These are phyloP conservation scores for Artomyces pyxidatus DNA, from an alignment of 768 basidiomycete genomes.

Conservation along the genomic window DNA sequence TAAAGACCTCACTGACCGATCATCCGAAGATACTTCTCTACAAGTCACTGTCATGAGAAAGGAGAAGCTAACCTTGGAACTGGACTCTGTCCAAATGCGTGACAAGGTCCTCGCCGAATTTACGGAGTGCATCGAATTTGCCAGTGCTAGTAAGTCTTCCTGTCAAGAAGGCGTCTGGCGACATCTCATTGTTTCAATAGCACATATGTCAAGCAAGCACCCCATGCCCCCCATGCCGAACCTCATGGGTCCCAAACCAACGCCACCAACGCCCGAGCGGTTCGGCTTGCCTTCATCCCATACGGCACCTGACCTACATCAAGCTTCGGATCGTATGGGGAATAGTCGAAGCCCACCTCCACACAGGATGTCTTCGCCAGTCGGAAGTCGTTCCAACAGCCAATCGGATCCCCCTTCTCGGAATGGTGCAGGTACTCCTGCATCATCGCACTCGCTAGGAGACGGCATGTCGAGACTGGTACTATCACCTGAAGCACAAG, in stretches of 20 bases:
- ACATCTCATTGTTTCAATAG: constrained; percentile 1
- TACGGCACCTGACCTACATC: constrained; percentile 13
- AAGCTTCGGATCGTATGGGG: neutral
- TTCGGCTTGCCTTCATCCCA: constrained; percentile 10
- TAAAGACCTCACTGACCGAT: constrained; percentile 1
- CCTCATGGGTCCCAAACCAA: constrained; percentile 20
- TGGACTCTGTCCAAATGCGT: constrained; percentile 47
- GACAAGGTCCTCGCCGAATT: constrained; percentile 64
- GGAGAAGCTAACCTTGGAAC: constrained; percentile 67
- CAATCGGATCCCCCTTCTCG: constrained; percentile 11
- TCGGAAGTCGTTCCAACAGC: neutral
- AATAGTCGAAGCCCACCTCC: constrained; percentile 19
- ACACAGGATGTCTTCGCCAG: constrained; percentile 15
- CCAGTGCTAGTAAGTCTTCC: constrained; percentile 51
- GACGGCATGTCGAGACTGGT: constrained; percentile 18
- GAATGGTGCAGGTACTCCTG: constrained; percentile 3
- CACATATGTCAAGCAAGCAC: constrained; percentile 40
- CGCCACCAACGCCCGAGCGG: neutral
- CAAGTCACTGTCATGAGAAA: constrained; percentile 82
- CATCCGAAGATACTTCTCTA: constrained; percentile 53
- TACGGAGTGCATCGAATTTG: constrained; percentile 79
- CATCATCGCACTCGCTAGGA: constrained; percentile 6
- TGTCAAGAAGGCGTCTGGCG: neutral
- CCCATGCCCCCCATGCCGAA: constrained; percentile 63
- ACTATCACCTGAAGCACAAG: constrained; percentile 23